Base-by-base conservation (phyloP, 345 rosid species). In the Psidium friedrichsthalianum region DNA sequence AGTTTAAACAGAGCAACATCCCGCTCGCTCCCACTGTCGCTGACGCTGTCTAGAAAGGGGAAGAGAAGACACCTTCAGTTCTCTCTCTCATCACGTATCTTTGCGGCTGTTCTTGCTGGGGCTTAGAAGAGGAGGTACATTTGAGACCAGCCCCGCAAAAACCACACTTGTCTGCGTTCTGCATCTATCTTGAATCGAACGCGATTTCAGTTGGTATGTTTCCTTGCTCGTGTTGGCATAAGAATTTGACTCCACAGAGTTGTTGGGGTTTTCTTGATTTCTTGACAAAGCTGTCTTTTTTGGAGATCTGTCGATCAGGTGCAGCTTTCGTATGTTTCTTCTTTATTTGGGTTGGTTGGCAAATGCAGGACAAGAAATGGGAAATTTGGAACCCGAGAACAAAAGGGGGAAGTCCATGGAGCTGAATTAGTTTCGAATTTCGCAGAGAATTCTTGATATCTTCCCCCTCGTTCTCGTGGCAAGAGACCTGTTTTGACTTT, bases 1-100 rank as follows among this genome's bases (percentile, higher is more conserved):
- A 84, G 82, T 74, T 84, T 51, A 76, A 84, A 84, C 86, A 20
- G 51, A 51, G 86, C 86, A 74, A 25, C 82, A 84, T 74, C 86
- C 86, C 86, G 86, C 86, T 44, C 86, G 55, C 27, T 57, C 49
- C 56, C 61, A 11, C 64, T 9, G 58, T 74, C 8, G n/a, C 82
- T 40, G 61, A 1, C 47, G 14, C 84, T 74, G 58, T 53, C 82
- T 74, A 3, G 78, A 69, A 69, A 69, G 78, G 20, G 47, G 44
- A 69, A 18, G 78, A 18, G 76, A 15, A 61, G 52, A 51, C 52
- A 51, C 52, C 52, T 51, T 51, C 52, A 51, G 13, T 11, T 51
- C 52, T 51, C 52, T 51, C 52, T 51, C 52, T 51, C 52, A 11
- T 51, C 52, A 11, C 52, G 36, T 2, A 7, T 69, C n/a, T 18